Evolutionary conservation across 1,284 basidiomycete genomes (phyloP).

Genomic region (Taiwanofungus camphoratus): DNA sequence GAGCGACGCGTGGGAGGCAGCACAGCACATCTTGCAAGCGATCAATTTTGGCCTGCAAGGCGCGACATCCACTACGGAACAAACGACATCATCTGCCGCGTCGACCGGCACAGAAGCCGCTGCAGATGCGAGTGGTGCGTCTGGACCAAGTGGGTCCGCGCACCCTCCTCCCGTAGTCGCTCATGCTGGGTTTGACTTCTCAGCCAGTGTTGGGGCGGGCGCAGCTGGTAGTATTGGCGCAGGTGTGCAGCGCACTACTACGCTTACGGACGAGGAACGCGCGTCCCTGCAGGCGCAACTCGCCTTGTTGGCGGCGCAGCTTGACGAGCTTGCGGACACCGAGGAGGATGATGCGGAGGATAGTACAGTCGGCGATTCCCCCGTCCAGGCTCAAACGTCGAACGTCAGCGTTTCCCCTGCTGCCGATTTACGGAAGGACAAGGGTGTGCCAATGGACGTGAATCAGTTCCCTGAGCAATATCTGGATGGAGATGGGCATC

Average conservation of each 20-base stretch:
- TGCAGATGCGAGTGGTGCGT: slow-evolving; percentile 8
- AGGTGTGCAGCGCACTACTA: slow-evolving; percentile 14
- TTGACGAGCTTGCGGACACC: slow-evolving; percentile 49
- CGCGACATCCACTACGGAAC: no score
- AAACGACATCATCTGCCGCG: no score
- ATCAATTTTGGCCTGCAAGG: slow-evolving; percentile 59
- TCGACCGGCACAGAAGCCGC: slow-evolving; percentile 26
- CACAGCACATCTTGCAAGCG: slow-evolving; percentile 68
- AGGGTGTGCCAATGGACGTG: neutral
- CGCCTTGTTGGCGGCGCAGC: slow-evolving; percentile 55
- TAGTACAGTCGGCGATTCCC: slow-evolving; percentile 15
- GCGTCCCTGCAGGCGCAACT: slow-evolving; percentile 60
- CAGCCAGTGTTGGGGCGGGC: slow-evolving; percentile 8
- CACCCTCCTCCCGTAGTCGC: slow-evolving; percentile 9
- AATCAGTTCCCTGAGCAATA: neutral
- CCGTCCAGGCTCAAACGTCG: neutral
- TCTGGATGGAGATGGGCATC: neutral
- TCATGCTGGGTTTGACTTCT: slow-evolving; percentile 10
- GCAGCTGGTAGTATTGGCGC: slow-evolving; percentile 6
- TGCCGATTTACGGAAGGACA: neutral
- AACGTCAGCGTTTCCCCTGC: neutral
- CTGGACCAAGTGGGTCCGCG: slow-evolving; percentile 4
- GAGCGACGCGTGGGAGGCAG: slow-evolving; percentile 60
- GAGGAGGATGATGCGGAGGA: slow-evolving; percentile 29
- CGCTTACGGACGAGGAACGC: slow-evolving; percentile 37